phyloP scores from a whole-genome alignment of 192 early-diverging fungal species.

The Coemansia sp. region DNA sequence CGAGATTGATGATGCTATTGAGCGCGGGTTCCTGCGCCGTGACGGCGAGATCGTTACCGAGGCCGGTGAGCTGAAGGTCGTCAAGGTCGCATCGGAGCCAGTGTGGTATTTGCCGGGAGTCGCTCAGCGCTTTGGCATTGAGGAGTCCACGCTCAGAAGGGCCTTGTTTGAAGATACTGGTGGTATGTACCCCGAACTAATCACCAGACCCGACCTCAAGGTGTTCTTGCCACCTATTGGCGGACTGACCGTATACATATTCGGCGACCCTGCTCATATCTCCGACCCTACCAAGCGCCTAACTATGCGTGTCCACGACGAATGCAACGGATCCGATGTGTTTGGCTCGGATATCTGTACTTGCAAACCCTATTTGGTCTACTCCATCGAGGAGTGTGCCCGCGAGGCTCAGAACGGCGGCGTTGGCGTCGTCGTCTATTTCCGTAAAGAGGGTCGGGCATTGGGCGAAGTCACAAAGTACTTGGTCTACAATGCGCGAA shows the following conservation, averaged over 20 bases:
- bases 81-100: slow-evolving; percentile 92
- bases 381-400: slow-evolving; percentile 88
- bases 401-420: slow-evolving; percentile 88
- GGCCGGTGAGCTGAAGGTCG: slow-evolving; percentile 79
- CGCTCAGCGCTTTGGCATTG: slow-evolving; percentile 82
- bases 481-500: slow-evolving; percentile 92
- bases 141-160: slow-evolving; percentile 79
- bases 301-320: slow-evolving; percentile 89
- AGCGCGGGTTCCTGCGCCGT: slow-evolving; percentile 61
- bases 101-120: slow-evolving; percentile 95
- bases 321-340: slow-evolving; percentile 91
- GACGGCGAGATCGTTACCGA: slow-evolving; percentile 85
- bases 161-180: slow-evolving; percentile 89
- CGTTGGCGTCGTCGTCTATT: slow-evolving; percentile 93
- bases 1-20: slow-evolving; percentile 78
- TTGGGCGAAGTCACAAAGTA: slow-evolving; percentile 97
- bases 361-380: slow-evolving; percentile 79
- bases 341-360: slow-evolving; percentile 88
- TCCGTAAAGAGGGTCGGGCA: slow-evolving; percentile 93
- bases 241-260: slow-evolving; percentile 89
- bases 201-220: slow-evolving; percentile 90
- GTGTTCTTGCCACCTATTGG: slow-evolving; percentile 94
- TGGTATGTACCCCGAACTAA: slow-evolving; percentile 94
- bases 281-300: slow-evolving; percentile 80
- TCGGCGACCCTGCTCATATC: slow-evolving; percentile 80